Evolutionary conservation across 2,329 filamentous ascomycete species (phyloP).

Genomic region (Xylariaceae sp.): DNA sequence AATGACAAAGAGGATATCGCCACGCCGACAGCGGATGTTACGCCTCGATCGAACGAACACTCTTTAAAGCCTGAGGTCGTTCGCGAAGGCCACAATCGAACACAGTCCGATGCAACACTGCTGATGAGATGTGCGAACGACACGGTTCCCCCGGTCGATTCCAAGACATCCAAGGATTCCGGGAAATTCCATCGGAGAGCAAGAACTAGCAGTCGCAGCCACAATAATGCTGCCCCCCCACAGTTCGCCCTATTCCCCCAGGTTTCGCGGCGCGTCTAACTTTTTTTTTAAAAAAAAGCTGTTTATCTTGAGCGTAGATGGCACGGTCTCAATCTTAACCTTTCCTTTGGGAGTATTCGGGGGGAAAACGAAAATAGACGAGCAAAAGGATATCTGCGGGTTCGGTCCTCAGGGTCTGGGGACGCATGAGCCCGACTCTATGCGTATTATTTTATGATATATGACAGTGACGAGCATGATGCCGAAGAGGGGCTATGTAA

Average conservation of each 20-base stretch:
- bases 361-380: too few relatives aligned
- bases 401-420: too few relatives aligned
- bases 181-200: slow-evolving; percentile 30
- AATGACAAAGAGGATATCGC: slow-evolving; percentile 19
- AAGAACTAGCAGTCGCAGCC: slow-evolving; percentile 33
- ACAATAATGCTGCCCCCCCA: slow-evolving; percentile 23
- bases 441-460: too few relatives aligned
- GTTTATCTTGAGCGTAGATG: too few relatives aligned
- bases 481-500: too few relatives aligned
- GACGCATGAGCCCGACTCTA: too few relatives aligned
- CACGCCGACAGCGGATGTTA: slow-evolving; percentile 9
- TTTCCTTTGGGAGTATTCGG: too few relatives aligned
- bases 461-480: too few relatives aligned
- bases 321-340: too few relatives aligned
- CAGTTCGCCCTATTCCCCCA: slow-evolving; percentile 33
- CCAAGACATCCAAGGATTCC: slow-evolving; percentile 17
- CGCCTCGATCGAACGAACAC: slow-evolving; percentile 11
- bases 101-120: slow-evolving; percentile 31
- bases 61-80: slow-evolving; percentile 12
- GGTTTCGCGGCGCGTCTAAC: slow-evolving; percentile 11
- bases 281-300: too few relatives aligned
- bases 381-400: too few relatives aligned
- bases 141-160: slow-evolving; percentile 10
- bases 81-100: slow-evolving; percentile 28
- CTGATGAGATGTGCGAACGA: slow-evolving; percentile 19